These are phyloP conservation scores for Scytalidium sp. DNA, from an alignment of 2,329 filamentous ascomycete species.

Conservation along the genomic window DNA sequence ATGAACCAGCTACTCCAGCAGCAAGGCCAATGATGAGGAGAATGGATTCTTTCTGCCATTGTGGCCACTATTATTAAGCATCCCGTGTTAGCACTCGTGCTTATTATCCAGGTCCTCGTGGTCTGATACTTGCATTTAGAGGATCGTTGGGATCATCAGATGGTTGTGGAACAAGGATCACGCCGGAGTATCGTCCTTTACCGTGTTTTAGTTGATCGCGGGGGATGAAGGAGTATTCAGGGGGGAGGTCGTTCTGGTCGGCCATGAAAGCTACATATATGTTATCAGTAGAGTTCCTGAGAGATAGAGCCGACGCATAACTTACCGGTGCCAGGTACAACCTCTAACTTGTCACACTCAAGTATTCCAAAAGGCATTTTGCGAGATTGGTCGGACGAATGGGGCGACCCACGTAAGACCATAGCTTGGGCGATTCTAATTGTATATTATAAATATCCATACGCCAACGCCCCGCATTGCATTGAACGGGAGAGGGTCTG, in stretches of 20 bases:
- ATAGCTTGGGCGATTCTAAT: no score
- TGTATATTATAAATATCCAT: no score
- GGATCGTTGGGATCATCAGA: slow-evolving; percentile 48
- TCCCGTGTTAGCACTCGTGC: no score
- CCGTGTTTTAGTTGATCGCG: slow-evolving; percentile 34
- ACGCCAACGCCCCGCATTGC: no score
- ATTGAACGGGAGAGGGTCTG: no score
- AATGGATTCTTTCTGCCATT: slow-evolving; percentile 43
- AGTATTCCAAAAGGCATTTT: slow-evolving; percentile 46
- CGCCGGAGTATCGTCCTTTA: slow-evolving; percentile 16
- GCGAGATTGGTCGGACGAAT: neutral
- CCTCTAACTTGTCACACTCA: slow-evolving; percentile 40
- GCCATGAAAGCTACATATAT: slow-evolving; percentile 40
- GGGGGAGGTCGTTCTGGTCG: slow-evolving; percentile 43
- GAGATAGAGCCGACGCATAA: neutral
- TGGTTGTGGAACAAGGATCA: slow-evolving; percentile 37
- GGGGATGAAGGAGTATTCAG: slow-evolving; percentile 40
- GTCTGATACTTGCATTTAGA: no score
- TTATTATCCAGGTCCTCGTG: no score
- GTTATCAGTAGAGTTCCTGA: neutral
- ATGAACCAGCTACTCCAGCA: slow-evolving; percentile 46
- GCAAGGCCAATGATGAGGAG: slow-evolving; percentile 42
- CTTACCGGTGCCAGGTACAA: slow-evolving; percentile 46
- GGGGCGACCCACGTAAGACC: no score
- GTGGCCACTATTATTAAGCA: slow-evolving; percentile 37